Evolutionary conservation across 177 flowering plant genomes (phyloP), one percentile per base, ranked within the genome.

Genomic region (Tripterygium wilfordii): DNA sequence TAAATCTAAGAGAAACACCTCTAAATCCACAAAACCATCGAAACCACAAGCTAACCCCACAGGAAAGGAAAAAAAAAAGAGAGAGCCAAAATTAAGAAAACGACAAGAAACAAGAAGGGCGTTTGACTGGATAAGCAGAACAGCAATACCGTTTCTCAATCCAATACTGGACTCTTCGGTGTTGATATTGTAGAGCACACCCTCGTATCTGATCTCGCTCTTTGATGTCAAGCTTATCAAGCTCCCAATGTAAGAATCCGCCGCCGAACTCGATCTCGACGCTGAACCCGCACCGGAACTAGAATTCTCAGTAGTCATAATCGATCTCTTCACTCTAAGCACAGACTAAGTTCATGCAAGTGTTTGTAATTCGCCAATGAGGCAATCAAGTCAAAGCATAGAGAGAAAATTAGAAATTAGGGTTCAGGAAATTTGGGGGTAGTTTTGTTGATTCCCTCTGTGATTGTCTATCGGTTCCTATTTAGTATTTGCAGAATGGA

Each of bases 111-210:
- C n/a, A n/a, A n/a, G n/a, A n/a, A n/a, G n/a, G 17, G 16, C 38
- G n/a, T n/a, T n/a, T n/a, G n/a, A n/a, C n/a, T n/a, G n/a, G n/a
- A n/a, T n/a, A n/a, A n/a, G n/a, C n/a, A n/a, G n/a, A n/a, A n/a
- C n/a, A 37, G 33, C 3, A 6, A 14, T 41, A 85, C 92, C 91
- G 51, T 88, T 81, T 43, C 69, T 51, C 28, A 86, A 57, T 1
- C 87, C 89, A 48, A 88, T 88, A 53, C 88, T 85, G 56, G 96
- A 81, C 54, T 88, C 96, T 23, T 85, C 89, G n/a, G 95, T 78
- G 75, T 88, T 86, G 70, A 88, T 79, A 61, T 76, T 77, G 82
- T 70, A 83, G 6, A 88, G 72, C 54, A 88, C 63, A 30, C 96
- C 95, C 58, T 88, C 96, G 58, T 85, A 88, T 19, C 96, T 70